Evolutionary conservation across 148 eudicot genomes (phyloP).

Genomic region (Vaccinium vitisidaea): DNA sequence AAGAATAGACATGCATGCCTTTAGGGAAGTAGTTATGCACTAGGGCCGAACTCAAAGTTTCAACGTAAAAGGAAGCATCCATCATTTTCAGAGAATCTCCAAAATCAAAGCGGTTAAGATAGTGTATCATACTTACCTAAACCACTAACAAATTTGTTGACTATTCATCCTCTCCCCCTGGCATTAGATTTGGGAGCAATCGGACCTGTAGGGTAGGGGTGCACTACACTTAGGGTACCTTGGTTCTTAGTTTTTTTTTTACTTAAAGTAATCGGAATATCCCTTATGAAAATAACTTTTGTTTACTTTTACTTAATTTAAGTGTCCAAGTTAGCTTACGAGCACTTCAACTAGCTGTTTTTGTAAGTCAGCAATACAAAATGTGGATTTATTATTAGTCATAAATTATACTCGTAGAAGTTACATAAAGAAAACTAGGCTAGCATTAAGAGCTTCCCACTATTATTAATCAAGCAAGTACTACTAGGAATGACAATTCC

Average conservation of each 20-base stretch:
- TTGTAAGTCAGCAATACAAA: not conserved
- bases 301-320: not conserved
- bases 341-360: not conserved
- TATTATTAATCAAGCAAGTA: not conserved
- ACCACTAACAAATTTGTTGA: not conserved
- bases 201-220: too few species aligned
- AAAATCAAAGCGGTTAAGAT: not conserved
- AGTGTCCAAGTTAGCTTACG: not conserved
- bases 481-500: not conserved
- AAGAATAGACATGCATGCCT: not conserved
- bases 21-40: not conserved
- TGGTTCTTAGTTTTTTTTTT: too few species aligned
- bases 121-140: not conserved
- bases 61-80: not conserved
- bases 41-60: not conserved
- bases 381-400: not conserved
- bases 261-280: not conserved
- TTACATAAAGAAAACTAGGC: not conserved
- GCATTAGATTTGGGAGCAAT: not conserved
- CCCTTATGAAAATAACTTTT: not conserved
- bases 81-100: not conserved
- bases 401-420: not conserved
- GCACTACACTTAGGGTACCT: too few species aligned
- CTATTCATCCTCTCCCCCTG: not conserved
- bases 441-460: not conserved